Evolutionary conservation across 2,329 filamentous ascomycete genomes (phyloP).

Genomic region (Trichoderma afroharzianum): DNA sequence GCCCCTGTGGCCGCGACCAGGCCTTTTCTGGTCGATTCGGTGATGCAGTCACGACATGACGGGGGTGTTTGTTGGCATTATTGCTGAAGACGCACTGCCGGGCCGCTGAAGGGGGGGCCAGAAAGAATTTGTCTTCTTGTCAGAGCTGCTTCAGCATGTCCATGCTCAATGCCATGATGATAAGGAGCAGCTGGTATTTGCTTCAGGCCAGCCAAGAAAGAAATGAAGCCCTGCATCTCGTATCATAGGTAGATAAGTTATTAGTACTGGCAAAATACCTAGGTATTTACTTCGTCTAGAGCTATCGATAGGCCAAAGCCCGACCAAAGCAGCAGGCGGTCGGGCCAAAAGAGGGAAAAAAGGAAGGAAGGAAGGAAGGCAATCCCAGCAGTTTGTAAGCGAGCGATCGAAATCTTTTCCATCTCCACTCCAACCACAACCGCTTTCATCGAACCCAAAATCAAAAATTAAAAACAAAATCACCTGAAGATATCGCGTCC

Average conservation of each 20-base stretch:
- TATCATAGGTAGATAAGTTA: background rate
- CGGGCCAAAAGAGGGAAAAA: background rate
- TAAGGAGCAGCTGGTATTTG: background rate
- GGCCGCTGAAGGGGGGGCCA: background rate
- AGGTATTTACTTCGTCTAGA: background rate
- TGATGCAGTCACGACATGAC: background rate
- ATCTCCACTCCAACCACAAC: background rate
- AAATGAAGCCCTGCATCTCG: background rate
- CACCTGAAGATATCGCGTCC: background rate
- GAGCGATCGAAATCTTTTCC: background rate
- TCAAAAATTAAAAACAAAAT: background rate
- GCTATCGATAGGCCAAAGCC: background rate
- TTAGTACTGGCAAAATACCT: background rate
- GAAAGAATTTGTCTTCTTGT: background rate
- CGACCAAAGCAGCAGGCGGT: conserved; percentile 12
- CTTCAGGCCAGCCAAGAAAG: background rate
- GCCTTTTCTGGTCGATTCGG: background rate
- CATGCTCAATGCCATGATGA: background rate
- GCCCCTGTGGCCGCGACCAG: conserved; percentile 3
- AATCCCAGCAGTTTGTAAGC: background rate
- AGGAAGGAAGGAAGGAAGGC: background rate
- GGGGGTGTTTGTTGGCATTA: background rate
- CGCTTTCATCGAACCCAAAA: background rate
- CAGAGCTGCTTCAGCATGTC: background rate
- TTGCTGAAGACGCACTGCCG: background rate